These are phyloP conservation scores for Leccinum obscurum DNA, from an alignment of 768 basidiomycete species.

Conservation along the genomic window DNA sequence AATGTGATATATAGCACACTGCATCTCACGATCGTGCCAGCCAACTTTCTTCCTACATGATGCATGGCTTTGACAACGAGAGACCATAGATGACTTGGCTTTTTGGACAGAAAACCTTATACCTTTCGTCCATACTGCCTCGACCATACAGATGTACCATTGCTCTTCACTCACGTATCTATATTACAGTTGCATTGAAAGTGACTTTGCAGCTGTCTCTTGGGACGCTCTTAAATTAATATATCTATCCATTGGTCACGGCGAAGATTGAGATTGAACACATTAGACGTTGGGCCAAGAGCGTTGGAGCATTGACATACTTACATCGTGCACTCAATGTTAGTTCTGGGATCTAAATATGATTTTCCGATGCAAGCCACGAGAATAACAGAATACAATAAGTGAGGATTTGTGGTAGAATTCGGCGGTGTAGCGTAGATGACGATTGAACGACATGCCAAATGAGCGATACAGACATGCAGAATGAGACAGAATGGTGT, in stretches of 20 bases:
- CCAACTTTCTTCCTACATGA: conserved; percentile 64
- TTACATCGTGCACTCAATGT: conserved; percentile 1
- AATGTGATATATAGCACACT: not conserved
- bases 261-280: not conserved
- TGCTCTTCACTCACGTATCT: conserved; percentile 31
- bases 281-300: conserved; percentile 1
- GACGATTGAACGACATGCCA: conserved; percentile 10
- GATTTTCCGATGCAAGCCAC: conserved; percentile 8
- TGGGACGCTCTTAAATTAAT: conserved; percentile 31
- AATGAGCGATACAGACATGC: conserved; percentile 18
- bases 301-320: not conserved
- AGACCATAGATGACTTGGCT: not conserved
- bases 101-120: conserved; percentile 7
- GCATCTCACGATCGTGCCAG: conserved; percentile 32
- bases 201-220: conserved; percentile 15
- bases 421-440: conserved; percentile 13
- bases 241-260: conserved; percentile 24
- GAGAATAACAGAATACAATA: conserved; percentile 28
- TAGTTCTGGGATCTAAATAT: conserved; percentile 12
- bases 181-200: conserved; percentile 30
- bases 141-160: conserved; percentile 26
- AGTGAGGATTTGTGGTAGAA: conserved; percentile 17
- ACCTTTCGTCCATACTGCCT: conserved; percentile 13
- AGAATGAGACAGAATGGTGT: conserved; percentile 12
- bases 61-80: conserved; percentile 1